Conservation (phyloP, 116 monocot genomes). For the Trichopus zeylanicus region DNA sequence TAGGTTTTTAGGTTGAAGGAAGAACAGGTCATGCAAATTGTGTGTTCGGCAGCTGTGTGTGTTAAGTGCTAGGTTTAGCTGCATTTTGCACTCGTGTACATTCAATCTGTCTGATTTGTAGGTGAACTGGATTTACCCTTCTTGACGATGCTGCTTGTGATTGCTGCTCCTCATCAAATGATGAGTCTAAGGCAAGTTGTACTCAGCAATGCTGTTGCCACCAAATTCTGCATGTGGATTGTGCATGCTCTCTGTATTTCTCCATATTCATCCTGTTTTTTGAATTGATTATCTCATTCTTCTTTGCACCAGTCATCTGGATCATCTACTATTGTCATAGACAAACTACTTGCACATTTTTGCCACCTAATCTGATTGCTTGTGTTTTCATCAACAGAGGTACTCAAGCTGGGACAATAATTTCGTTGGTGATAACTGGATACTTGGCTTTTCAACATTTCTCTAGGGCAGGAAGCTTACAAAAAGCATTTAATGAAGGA, state of each 20-base stretch:
- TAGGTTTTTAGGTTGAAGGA: constrained; percentile 4
- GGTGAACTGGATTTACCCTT: constrained; percentile 73
- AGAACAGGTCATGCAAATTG: background rate
- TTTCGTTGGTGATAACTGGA: constrained; percentile 48
- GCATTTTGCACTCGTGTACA: background rate
- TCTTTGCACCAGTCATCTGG: too few species aligned
- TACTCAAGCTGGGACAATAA: constrained; percentile 44
- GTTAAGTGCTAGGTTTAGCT: too few species aligned
- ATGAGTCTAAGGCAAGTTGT: constrained; percentile 41
- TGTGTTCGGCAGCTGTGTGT: too few species aligned
- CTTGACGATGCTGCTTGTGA: constrained; percentile 50
- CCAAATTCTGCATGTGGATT: too few species aligned
- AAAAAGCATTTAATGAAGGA: constrained; percentile 50
- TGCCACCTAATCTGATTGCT: too few species aligned
- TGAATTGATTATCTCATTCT: too few species aligned
- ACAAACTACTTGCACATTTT: too few species aligned
- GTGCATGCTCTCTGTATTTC: too few species aligned
- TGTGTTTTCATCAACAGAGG: constrained; percentile 34
- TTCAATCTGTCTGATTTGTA: constrained; percentile 9
- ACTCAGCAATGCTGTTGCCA: too few species aligned
- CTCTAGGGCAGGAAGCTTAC: constrained; percentile 37
- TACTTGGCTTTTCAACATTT: constrained; percentile 79
- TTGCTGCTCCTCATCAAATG: constrained; percentile 52
- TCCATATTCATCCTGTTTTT: too few species aligned
- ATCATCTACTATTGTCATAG: too few species aligned